phyloP scores from a whole-genome alignment of 345 rosid species.

The Pistacia integerrima region DNA sequence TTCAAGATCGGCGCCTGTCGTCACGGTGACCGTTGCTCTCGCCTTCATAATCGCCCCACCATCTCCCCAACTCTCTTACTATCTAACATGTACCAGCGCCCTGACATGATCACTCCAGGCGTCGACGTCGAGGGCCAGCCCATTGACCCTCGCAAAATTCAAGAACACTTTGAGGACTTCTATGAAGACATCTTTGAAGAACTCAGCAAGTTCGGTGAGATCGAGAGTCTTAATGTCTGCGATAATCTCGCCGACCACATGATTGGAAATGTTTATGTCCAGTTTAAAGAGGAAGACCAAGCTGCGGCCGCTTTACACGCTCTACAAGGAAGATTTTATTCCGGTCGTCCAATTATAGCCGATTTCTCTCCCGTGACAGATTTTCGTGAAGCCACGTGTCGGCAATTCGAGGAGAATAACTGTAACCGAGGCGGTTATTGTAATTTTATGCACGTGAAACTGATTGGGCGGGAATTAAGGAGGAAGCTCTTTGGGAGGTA shows the following conservation, averaged over 20 bases:
- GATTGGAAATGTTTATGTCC: conserved; percentile 91
- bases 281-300: conserved; percentile 87
- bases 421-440: conserved; percentile 94
- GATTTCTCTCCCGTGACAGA: conserved; percentile 96
- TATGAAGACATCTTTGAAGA: conserved; percentile 90
- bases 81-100: conserved; percentile 83
- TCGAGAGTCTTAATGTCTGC: conserved; percentile 80
- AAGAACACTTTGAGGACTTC: conserved; percentile 79
- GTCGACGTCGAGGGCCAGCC: conserved; percentile 71
- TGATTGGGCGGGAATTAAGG: conserved; percentile 79
- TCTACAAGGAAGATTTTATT: conserved; percentile 76
- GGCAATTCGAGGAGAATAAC: conserved; percentile 82
- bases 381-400: conserved; percentile 85
- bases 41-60: conserved; percentile 75
- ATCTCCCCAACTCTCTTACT: conserved; percentile 73
- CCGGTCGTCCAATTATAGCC: conserved; percentile 88
- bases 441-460: conserved; percentile 89
- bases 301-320: conserved; percentile 83
- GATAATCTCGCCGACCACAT: conserved; percentile 93
- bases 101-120: conserved; percentile 89
- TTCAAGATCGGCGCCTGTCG: conserved; percentile 87
- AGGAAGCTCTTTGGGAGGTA: conserved; percentile 73
- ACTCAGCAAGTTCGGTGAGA: conserved; percentile 86
- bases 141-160: conserved; percentile 68
- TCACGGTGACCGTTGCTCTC: conserved; percentile 85